A percentile compares a stretch with the other conserved stretches of the same genome.
phyloP scores from a whole-genome alignment of 352 stramenopile genomes.

The Pythium scleroteichum region DNA sequence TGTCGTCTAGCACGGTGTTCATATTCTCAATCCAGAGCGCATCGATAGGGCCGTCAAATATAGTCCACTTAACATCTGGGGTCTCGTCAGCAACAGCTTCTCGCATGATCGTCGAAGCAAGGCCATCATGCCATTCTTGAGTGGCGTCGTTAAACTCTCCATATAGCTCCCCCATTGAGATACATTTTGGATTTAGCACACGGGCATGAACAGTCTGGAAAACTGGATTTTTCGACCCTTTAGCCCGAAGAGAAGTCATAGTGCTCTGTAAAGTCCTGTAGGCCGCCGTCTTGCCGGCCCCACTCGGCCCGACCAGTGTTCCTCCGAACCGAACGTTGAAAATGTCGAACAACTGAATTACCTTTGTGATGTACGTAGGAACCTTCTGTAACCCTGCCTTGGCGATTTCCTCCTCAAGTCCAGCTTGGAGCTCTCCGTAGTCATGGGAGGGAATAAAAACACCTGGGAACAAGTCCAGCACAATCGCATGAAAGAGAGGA shows the following conservation, averaged over 20 bases:
- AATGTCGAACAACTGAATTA: constrained; percentile 90
- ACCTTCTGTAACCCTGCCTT: constrained; percentile 40
- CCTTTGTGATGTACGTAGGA: constrained; percentile 76
- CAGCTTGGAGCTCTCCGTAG: constrained; percentile 59
- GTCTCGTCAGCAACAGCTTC: constrained; percentile 44
- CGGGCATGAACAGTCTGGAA: constrained; percentile 56
- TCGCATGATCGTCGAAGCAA: constrained; percentile 55
- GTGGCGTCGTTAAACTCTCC: constrained; percentile 75
- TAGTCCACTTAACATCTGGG: constrained; percentile 62
- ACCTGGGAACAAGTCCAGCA: constrained; percentile 83
- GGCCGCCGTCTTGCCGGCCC: constrained; percentile 65
- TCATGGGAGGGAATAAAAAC: constrained; percentile 64
- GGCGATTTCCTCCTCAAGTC: constrained; percentile 34
- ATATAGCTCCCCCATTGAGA: constrained; percentile 60
- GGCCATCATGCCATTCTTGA: constrained; percentile 62
- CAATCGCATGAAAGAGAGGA: constrained; percentile 82
- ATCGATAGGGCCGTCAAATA: constrained; percentile 89
- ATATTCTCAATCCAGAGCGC: constrained; percentile 92
- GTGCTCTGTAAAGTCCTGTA: constrained; percentile 67
- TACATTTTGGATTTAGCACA: constrained; percentile 63
- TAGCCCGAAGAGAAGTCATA: constrained; percentile 60
- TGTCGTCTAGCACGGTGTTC: constrained; percentile 73
- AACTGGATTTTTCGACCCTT: constrained; percentile 46
- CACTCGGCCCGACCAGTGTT: constrained; percentile 70
- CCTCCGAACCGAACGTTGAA: constrained; percentile 88